Conservation (phyloP, 176 grass and related monocot genomes). For the Pharus latifolius region DNA sequence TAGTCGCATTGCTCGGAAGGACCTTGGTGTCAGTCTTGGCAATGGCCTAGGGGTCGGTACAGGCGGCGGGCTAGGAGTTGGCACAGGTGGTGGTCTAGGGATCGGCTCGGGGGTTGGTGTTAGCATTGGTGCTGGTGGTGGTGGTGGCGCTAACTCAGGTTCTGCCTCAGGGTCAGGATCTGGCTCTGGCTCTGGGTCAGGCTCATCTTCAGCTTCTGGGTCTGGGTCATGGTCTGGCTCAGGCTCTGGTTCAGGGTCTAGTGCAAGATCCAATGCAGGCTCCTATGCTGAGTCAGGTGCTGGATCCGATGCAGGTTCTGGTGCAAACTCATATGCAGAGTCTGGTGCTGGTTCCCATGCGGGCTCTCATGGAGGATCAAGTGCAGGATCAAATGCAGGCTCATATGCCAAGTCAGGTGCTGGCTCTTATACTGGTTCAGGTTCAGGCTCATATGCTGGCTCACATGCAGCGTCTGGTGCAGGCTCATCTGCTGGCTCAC, state of each 20-base stretch:
- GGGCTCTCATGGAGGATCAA: not conserved
- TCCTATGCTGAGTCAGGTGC: too few relatives aligned
- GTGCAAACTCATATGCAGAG: too few relatives aligned
- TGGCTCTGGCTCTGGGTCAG: constrained; percentile 15
- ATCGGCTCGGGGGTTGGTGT: constrained; percentile 22
- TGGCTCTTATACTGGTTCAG: not conserved
- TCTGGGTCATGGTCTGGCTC: not conserved
- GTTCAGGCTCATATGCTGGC: not conserved
- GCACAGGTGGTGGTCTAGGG: constrained; percentile 1
- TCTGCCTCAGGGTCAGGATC: constrained; percentile 1
- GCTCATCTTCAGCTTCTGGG: not conserved
- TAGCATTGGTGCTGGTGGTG: constrained; percentile 17
- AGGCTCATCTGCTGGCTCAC: constrained; percentile 1
- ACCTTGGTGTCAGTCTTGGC: constrained; percentile 31
- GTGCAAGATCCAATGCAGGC: not conserved
- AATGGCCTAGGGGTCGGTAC: constrained; percentile 20
- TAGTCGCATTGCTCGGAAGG: constrained; percentile 39
- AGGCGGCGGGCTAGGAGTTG: not conserved
- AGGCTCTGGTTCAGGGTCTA: not conserved
- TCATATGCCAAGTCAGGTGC: not conserved
- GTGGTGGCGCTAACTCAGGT: not conserved
- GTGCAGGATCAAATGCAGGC: not conserved
- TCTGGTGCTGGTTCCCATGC: too few relatives aligned
- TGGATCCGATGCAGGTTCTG: not conserved
- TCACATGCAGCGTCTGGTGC: not conserved